Conservation (phyloP, 352 stramenopile species). For the Globisporangium abappressorium region DNA sequence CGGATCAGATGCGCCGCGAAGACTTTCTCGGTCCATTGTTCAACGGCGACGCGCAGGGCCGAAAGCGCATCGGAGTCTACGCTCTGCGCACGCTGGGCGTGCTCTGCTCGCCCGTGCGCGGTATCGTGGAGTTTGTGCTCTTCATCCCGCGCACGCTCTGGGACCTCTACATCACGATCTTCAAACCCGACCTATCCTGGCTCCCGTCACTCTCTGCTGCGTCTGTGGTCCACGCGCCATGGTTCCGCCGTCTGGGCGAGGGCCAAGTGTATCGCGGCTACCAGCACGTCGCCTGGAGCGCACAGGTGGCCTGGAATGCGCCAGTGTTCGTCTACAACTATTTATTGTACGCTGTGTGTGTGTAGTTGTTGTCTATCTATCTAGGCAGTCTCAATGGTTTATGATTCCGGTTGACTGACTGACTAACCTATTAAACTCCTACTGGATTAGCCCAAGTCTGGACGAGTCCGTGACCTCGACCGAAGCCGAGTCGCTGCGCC, state of each 20-base stretch:
- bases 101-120: constrained; percentile 49
- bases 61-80: constrained; percentile 58
- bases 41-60: constrained; percentile 44
- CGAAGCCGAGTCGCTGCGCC: constrained; percentile 67
- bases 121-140: constrained; percentile 43
- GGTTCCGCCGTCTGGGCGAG: constrained; percentile 60
- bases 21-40: constrained; percentile 68
- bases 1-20: constrained; percentile 52
- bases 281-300: constrained; percentile 40
- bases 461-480: constrained; percentile 50
- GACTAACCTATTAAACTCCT: background rate
- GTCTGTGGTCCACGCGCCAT: constrained; percentile 27
- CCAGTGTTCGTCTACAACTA: constrained; percentile 68
- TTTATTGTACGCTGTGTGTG: constrained; percentile 53
- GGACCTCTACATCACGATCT: constrained; percentile 35
- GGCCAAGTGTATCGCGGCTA: constrained; percentile 52
- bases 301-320: constrained; percentile 61
- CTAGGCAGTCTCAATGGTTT: background rate
- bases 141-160: constrained; percentile 49
- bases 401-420: background rate
- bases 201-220: constrained; percentile 24
- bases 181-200: constrained; percentile 33
- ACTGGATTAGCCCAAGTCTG: constrained; percentile 43
- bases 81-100: constrained; percentile 54
- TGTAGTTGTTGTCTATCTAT: background rate